Evolutionary conservation across 2,329 filamentous ascomycete species (phyloP).

Genomic region (Nigrospora osmanthi): DNA sequence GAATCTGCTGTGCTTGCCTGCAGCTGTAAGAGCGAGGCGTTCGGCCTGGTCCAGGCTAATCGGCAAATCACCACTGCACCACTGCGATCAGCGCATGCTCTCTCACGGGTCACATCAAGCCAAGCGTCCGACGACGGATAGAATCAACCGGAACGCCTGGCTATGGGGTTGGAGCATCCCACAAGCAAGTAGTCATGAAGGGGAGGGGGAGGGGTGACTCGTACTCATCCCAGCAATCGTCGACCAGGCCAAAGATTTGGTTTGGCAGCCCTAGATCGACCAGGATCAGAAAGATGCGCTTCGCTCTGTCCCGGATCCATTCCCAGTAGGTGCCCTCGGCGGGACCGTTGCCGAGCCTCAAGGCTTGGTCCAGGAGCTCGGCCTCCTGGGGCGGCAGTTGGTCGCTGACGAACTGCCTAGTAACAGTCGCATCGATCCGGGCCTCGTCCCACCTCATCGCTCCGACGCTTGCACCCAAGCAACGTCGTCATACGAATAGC

Average conservation of each 20-base stretch:
- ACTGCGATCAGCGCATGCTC: too few species aligned
- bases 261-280: conserved; percentile 62
- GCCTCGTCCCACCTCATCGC: conserved; percentile 64
- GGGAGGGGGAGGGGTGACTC: too few species aligned
- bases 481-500: too few species aligned
- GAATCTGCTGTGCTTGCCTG: conserved; percentile 49
- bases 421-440: conserved; percentile 62
- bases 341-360: conserved; percentile 59
- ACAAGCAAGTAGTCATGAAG: too few species aligned
- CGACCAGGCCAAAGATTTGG: conserved; percentile 67
- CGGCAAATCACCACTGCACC: conserved; percentile 51
- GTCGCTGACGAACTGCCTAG: conserved; percentile 56
- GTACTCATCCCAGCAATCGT: conserved; percentile 66
- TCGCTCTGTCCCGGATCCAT: conserved; percentile 64
- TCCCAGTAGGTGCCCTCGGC: conserved; percentile 73
- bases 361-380: conserved; percentile 50
- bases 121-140: too few species aligned
- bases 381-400: conserved; percentile 57
- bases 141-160: too few species aligned
- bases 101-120: too few species aligned
- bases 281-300: conserved; percentile 63
- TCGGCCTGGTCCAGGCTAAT: conserved; percentile 58
- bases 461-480: conserved; percentile 4
- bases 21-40: conserved; percentile 50
- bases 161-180: too few species aligned